A percentile compares a stretch with the other conserved stretches of the same genome.
phyloP scores from a whole-genome alignment of 768 basidiomycete genomes.

The Pisolithus microcarpus region DNA sequence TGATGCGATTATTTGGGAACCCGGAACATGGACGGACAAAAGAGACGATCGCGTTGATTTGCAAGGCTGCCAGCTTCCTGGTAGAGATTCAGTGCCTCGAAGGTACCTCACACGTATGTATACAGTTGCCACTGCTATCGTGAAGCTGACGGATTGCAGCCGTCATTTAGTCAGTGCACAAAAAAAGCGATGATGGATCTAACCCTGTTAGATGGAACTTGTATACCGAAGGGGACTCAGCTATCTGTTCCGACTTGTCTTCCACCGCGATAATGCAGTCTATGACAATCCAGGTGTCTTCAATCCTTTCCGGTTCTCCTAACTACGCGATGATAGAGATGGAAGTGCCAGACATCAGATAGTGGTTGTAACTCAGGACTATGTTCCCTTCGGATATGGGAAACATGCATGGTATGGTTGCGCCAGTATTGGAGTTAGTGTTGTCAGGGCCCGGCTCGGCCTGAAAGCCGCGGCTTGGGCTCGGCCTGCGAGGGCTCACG shows the following conservation, averaged over 20 bases:
- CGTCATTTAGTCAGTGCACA: no score
- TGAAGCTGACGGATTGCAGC: no score
- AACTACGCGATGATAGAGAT: conserved; percentile 25
- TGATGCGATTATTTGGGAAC: conserved; percentile 22
- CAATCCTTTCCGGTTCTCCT: conserved; percentile 43
- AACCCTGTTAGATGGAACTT: conserved; percentile 33
- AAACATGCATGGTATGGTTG: conserved; percentile 20
- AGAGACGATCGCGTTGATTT: conserved; percentile 21
- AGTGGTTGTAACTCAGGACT: conserved; percentile 26
- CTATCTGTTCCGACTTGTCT: conserved; percentile 17
- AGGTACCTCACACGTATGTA: no score
- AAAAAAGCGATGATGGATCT: conserved; percentile 26
- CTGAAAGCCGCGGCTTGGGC: no score
- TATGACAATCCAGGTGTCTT: conserved; percentile 33
- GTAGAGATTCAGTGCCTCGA: conserved; percentile 29
- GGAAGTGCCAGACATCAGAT: conserved; percentile 30
- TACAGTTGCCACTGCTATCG: no score
- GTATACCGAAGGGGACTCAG: conserved; percentile 28
- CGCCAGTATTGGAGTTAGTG: no score
- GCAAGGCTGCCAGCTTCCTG: conserved; percentile 35
- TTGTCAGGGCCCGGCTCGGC: no score
- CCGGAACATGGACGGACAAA: conserved; percentile 25
- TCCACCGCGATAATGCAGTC: conserved; percentile 12
- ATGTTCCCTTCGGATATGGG: conserved; percentile 32
- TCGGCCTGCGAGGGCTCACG: no score